These are phyloP conservation scores for Rehmannia glutinosa DNA, from an alignment of 257 asterid genomes.

Conservation along the genomic window DNA sequence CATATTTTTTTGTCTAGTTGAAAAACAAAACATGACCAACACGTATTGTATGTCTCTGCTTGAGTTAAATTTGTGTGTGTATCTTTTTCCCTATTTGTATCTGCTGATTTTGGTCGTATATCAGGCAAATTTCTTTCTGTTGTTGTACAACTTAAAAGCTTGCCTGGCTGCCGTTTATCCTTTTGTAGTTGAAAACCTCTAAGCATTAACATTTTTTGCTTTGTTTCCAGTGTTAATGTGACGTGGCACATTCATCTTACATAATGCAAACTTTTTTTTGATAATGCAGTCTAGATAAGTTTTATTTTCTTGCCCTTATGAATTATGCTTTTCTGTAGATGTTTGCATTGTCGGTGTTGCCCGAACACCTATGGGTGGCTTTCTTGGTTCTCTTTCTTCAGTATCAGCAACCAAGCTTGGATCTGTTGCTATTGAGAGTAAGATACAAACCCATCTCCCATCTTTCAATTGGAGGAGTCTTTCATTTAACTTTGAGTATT, in stretches of 20 bases:
- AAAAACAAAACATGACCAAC: not conserved
- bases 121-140: not conserved
- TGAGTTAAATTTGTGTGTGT: not conserved
- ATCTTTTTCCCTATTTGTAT: not conserved
- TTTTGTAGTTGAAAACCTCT: constrained; percentile 1
- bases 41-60: no score
- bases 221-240: not conserved
- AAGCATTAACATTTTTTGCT: not conserved
- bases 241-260: not conserved
- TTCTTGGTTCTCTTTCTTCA: constrained; percentile 92
- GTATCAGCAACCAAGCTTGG: constrained; percentile 94
- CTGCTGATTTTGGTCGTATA: not conserved
- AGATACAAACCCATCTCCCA: constrained; percentile 17
- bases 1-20: not conserved
- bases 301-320: constrained; percentile 1
- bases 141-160: not conserved
- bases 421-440: constrained; percentile 87
- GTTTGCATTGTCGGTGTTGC: constrained; percentile 97
- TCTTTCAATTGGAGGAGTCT: not conserved
- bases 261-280: not conserved
- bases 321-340: constrained; percentile 42
- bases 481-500: not conserved
- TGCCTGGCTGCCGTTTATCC: not conserved
- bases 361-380: constrained; percentile 95
- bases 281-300: not conserved